Base-by-base conservation (phyloP, 2,329 filamentous ascomycete species). In the Xylaria sp. region DNA sequence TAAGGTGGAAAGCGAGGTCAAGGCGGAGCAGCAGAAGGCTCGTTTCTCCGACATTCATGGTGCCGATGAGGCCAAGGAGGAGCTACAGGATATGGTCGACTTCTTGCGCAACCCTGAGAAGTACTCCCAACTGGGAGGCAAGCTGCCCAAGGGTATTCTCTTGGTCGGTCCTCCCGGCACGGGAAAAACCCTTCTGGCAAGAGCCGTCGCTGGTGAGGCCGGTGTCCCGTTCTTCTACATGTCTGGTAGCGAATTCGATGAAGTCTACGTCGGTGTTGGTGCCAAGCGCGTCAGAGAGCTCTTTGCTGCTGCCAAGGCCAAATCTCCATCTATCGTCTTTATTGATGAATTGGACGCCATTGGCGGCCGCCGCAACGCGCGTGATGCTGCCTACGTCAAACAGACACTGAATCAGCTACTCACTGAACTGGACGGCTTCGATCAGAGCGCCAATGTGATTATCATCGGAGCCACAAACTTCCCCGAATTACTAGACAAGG, bases 221-320 rank as follows among this genome's bases (percentile, higher is more conserved):
- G 96, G 95, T 64, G 96, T 99, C 19, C 96, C 96, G 1, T 99
- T 99, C 86, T 99, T 98, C 86, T 99, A 98, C 86, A 98, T 99
- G 95, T 99, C 96, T 77, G 96, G 96, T 59, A 97, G 93, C 67
- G 96, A 99, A 80, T 99, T 99, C 78, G 96, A 99, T 77, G 96
- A 99, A 81, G 92, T 99, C 61, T 99, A 98, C 77, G 97, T 99
- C 42, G 96, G 96, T 78, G 96, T 99, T 62, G 94, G 94, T 78
- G 94, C 94, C 54, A 97, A 99, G 85, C 92, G 96, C 77, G 95
- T 99, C 57, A 93, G 96, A 67, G 96, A 98, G 70, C 87, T 97
- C n/a, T 97, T 97, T 79, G 83, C 85, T 54, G 89, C 92, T 64
- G 95, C 95, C 72, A 93, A 94, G 73, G 81, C 85, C 71, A 98